Evolutionary conservation across 2,329 filamentous ascomycete genomes (phyloP).

Genomic region (Ascochyta clinopodiicola): DNA sequence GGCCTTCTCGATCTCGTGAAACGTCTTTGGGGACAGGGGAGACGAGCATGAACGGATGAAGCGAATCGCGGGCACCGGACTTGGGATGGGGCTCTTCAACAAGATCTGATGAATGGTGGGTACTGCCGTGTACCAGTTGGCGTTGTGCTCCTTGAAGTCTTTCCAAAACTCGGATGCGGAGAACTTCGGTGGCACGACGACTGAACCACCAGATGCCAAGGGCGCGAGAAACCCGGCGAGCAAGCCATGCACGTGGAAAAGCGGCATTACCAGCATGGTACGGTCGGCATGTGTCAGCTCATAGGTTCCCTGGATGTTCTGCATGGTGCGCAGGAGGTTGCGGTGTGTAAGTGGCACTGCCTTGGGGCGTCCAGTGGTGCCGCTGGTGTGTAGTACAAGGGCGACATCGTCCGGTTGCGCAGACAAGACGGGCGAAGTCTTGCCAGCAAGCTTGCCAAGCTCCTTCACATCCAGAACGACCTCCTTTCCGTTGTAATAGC

Average conservation of each 20-base stretch:
- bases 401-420: conserved; percentile 80
- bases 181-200: conserved; percentile 80
- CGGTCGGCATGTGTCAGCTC: conserved; percentile 72
- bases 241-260: conserved; percentile 91
- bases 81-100: conserved; percentile 73
- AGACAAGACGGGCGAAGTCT: conserved; percentile 56
- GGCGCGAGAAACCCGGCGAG: conserved; percentile 82
- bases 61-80: conserved; percentile 73
- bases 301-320: conserved; percentile 82
- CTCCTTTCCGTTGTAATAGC: conserved; percentile 76
- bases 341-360: conserved; percentile 80
- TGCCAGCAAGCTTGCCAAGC: conserved; percentile 67
- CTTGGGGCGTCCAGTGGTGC: conserved; percentile 84
- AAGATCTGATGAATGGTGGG: conserved; percentile 92
- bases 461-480: conserved; percentile 82
- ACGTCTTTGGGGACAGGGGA: conserved; percentile 80
- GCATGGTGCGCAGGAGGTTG: conserved; percentile 83
- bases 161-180: conserved; percentile 83
- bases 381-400: conserved; percentile 82
- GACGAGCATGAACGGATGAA: conserved; percentile 90
- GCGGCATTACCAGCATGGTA: conserved; percentile 86
- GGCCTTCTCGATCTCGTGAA: conserved; percentile 77
- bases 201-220: conserved; percentile 76
- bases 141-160: conserved; percentile 74
- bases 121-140: conserved; percentile 94